These are phyloP conservation scores for Cordyceps militaris DNA, from an alignment of 2,329 filamentous ascomycete genomes.

Conservation along the genomic window DNA sequence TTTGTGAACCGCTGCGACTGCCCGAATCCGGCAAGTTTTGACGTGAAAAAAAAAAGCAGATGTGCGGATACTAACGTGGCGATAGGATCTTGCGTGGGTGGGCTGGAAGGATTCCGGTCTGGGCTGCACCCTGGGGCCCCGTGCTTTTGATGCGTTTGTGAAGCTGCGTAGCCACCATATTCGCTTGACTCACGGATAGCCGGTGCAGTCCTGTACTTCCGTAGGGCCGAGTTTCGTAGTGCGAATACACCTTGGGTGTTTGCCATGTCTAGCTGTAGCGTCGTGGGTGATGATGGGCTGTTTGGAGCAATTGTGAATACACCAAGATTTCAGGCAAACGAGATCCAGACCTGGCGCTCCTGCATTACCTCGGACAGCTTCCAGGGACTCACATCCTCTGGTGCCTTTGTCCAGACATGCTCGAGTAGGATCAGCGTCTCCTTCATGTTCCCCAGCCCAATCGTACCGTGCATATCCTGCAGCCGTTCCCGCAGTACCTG, in stretches of 20 bases:
- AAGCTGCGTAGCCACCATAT: constrained; percentile 88
- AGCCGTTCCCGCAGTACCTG: constrained; percentile 28
- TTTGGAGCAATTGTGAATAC: not conserved
- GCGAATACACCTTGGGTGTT: no score
- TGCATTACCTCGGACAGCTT: constrained; percentile 38
- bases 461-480: constrained; percentile 27
- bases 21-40: constrained; percentile 70
- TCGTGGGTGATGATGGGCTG: no score
- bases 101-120: constrained; percentile 97
- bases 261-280: no score
- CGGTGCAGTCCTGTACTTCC: not conserved
- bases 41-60: not conserved
- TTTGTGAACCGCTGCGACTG: constrained; percentile 95
- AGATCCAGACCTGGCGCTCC: constrained; percentile 40
- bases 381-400: constrained; percentile 32
- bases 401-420: constrained; percentile 33
- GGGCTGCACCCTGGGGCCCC: constrained; percentile 83
- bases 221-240: not conserved
- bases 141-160: constrained; percentile 91
- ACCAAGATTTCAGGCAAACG: constrained; percentile 32
- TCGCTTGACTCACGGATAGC: not conserved
- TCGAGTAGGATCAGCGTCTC: constrained; percentile 35
- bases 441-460: constrained; percentile 40
- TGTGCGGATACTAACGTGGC: not conserved
- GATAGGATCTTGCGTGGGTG: constrained; percentile 82